phyloP scores from a whole-genome alignment of 768 basidiomycete species.

The Brasilioporus rufonigricans region DNA sequence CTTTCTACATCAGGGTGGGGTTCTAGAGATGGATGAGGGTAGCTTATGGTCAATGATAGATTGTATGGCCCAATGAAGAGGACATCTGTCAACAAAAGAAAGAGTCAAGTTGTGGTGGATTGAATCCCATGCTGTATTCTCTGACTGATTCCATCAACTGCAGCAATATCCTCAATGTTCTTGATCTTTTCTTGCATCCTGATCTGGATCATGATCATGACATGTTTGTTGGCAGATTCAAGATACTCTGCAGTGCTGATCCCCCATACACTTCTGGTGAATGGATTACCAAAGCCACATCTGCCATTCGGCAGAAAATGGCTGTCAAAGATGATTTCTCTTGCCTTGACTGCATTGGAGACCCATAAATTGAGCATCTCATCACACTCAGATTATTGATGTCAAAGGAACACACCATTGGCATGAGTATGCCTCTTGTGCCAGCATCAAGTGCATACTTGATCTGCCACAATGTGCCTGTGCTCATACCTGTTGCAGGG shows the following conservation, averaged over 20 bases:
- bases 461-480: conserved; percentile 65
- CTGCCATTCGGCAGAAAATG: conserved; percentile 62
- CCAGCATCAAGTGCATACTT: conserved; percentile 70
- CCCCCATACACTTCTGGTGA: conserved; percentile 58
- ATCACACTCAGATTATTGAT: background rate
- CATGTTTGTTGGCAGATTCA: conserved; percentile 49
- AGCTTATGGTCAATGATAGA: conserved; percentile 60
- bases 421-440: conserved; percentile 61
- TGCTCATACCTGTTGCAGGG: conserved; percentile 58
- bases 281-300: conserved; percentile 65
- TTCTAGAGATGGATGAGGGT: conserved; percentile 59
- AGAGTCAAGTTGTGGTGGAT: background rate
- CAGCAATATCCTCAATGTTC: conserved; percentile 58
- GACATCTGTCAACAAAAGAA: conserved; percentile 34
- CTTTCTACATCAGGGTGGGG: no score
- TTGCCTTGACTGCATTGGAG: conserved; percentile 55
- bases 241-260: conserved; percentile 52
- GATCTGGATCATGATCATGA: conserved; percentile 65
- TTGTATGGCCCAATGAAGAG: conserved; percentile 70
- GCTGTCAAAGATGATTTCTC: conserved; percentile 52
- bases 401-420: conserved; percentile 47
- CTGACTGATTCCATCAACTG: conserved; percentile 61
- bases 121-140: background rate
- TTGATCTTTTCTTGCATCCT: conserved; percentile 59
- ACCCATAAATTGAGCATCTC: conserved; percentile 32